Conservation (phyloP, 2,329 filamentous ascomycete genomes). For the Colletotrichum gigasporum region DNA sequence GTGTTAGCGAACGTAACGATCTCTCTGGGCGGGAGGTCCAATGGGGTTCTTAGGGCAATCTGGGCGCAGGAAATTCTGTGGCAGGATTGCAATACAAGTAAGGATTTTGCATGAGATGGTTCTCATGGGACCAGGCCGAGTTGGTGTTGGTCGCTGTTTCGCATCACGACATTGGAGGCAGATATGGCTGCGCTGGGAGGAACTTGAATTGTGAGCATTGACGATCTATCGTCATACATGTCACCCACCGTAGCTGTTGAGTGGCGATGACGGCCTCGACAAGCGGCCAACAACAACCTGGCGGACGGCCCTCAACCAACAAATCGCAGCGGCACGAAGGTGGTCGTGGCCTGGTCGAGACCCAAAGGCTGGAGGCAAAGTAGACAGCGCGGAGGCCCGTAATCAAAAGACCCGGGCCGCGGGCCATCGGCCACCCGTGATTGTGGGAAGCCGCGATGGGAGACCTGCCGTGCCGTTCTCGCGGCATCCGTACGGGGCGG, state of each 20-base stretch:
- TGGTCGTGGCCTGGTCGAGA: neutral
- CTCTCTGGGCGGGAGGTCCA: neutral
- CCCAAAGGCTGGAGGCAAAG: neutral
- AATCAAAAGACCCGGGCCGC: conserved; percentile 1
- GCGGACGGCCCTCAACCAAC: neutral
- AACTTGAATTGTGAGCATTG: neutral
- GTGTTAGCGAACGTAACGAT: neutral
- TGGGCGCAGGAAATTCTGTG: neutral
- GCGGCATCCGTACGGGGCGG: no score
- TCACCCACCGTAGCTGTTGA: neutral
- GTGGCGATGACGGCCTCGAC: conserved; percentile 13
- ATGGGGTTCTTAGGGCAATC: neutral
- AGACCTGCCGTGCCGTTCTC: conserved; percentile 23
- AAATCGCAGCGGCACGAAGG: neutral
- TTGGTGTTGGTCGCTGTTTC: neutral
- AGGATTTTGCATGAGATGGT: neutral
- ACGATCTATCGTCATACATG: neutral
- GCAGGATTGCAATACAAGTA: neutral
- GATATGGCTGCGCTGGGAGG: neutral
- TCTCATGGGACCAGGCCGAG: neutral
- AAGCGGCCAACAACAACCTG: conserved; percentile 7
- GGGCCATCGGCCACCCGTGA: conserved; percentile 17
- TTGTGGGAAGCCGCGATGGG: neutral
- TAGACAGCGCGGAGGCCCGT: conserved; percentile 17
- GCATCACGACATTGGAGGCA: neutral